Conservation (phyloP, 2,329 filamentous ascomycete species). For the Alternaria brassicae region DNA sequence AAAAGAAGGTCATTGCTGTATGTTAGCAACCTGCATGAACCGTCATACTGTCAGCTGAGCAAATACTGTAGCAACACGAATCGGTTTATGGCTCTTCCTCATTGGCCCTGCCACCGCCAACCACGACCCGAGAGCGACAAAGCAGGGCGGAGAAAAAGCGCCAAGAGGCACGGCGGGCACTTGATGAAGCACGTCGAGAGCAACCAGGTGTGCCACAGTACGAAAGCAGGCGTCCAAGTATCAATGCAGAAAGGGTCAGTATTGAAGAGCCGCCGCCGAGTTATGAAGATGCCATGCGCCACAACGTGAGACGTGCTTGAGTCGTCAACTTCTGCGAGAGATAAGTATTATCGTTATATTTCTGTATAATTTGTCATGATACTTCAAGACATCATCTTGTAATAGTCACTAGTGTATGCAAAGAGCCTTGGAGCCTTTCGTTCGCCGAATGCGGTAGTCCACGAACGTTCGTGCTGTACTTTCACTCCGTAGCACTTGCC, state of each 20-base stretch:
- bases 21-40: not conserved
- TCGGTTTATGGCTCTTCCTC: slow-evolving; percentile 20
- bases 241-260: slow-evolving; percentile 18
- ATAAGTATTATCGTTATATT: not conserved
- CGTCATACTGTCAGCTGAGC: not conserved
- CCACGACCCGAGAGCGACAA: slow-evolving; percentile 8
- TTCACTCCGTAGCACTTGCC: not conserved
- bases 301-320: slow-evolving; percentile 5
- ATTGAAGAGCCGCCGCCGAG: slow-evolving; percentile 24
- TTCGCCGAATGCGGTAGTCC: slow-evolving; percentile 8
- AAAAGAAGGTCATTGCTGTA: slow-evolving; percentile 33
- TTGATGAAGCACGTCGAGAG: slow-evolving; percentile 15
- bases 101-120: slow-evolving; percentile 11
- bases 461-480: not conserved
- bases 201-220: slow-evolving; percentile 9
- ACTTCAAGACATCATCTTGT: not conserved
- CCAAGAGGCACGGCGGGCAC: slow-evolving; percentile 14
- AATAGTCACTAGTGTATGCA: not conserved
- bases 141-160: slow-evolving; percentile 17
- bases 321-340: not conserved
- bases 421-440: slow-evolving; percentile 4
- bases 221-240: slow-evolving; percentile 17
- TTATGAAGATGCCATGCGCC: slow-evolving; percentile 21
- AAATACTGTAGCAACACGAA: slow-evolving; percentile 21
- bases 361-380: not conserved